Evolutionary conservation across 495 filamentous ascomycete genomes (phyloP).

Genomic region (Platismatia glauca): DNA sequence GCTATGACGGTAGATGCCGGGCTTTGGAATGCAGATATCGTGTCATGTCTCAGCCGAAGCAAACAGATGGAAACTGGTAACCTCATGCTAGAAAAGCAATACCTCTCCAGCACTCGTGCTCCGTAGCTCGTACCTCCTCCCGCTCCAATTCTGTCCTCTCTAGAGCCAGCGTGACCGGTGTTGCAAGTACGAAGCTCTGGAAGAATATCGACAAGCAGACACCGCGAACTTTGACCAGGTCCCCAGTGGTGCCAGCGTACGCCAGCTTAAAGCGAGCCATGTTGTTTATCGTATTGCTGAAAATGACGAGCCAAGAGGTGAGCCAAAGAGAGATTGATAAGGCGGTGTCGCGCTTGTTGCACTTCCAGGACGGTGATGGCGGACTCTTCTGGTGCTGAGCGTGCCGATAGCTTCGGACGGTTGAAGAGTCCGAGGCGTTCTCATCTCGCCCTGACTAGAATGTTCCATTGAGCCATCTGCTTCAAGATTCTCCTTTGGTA

Average conservation of each 20-base stretch:
- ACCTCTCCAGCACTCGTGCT: too few species aligned
- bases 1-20: too few species aligned
- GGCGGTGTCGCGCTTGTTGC: not conserved
- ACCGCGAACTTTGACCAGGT: not conserved
- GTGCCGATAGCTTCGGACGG: not conserved
- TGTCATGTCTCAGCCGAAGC: not conserved
- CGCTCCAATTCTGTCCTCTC: not conserved
- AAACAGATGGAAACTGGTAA: too few species aligned
- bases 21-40: too few species aligned
- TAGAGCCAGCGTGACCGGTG: not conserved
- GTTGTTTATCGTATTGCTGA: not conserved
- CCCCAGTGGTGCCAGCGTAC: not conserved
- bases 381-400: not conserved
- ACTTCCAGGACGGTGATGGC: not conserved
- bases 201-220: not conserved
- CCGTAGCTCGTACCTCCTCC: not conserved
- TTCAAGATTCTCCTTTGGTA: constrained; percentile 17
- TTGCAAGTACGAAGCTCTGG: not conserved
- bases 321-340: constrained; percentile 4
- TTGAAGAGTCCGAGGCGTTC: not conserved
- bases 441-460: constrained; percentile 1
- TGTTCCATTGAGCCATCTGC: not conserved
- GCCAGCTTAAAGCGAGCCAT: not conserved
- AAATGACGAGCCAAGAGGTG: not conserved
- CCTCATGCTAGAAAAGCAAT: too few species aligned